These are phyloP conservation scores for Neurospora sp. DNA, from an alignment of 495 filamentous ascomycete species.

Conservation along the genomic window DNA sequence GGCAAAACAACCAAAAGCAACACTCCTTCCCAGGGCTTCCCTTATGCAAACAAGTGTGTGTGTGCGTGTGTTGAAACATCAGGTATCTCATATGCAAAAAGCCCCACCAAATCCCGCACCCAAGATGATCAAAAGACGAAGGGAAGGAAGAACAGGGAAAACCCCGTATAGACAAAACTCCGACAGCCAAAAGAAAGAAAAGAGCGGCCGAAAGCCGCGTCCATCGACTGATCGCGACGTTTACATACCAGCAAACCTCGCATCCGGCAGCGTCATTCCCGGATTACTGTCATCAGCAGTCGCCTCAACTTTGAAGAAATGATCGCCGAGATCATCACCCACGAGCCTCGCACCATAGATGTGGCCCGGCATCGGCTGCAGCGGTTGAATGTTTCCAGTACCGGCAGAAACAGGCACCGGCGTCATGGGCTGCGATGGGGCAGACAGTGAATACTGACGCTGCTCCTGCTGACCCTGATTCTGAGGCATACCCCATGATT, in stretches of 20 bases:
- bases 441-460: background rate
- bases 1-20: background rate
- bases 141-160: background rate
- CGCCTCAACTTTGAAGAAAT: background rate
- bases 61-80: background rate
- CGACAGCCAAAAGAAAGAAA: background rate
- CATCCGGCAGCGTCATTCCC: background rate
- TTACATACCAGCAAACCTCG: background rate
- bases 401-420: background rate
- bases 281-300: background rate
- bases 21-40: background rate
- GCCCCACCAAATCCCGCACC: background rate
- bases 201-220: background rate
- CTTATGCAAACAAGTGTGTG: background rate
- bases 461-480: background rate
- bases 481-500: background rate
- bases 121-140: background rate
- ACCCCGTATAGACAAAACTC: background rate
- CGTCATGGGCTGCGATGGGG: background rate
- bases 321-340: background rate
- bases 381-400: background rate
- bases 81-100: background rate
- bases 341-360: background rate
- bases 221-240: background rate
- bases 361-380: background rate